Conservation (phyloP, 192 early-diverging fungal species). For the Gaertneriomyces semiglobifer region DNA sequence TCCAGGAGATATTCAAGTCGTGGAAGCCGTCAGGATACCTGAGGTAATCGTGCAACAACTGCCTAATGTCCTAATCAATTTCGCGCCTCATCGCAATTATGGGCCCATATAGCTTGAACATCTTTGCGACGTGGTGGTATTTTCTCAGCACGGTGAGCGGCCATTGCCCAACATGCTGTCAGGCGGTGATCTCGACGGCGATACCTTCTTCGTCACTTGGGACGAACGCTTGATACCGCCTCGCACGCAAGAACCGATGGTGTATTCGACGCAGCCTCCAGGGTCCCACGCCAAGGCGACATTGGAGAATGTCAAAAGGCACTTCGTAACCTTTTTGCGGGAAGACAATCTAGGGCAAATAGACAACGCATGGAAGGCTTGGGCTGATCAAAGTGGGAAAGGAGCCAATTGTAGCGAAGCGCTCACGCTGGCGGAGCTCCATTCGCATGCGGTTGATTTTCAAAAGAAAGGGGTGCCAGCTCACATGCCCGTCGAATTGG, state of each 20-base stretch:
- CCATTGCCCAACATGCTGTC: slow-evolving; percentile 72
- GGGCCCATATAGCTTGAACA: slow-evolving; percentile 27
- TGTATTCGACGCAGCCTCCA: slow-evolving; percentile 2
- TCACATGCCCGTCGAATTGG: slow-evolving; percentile 36
- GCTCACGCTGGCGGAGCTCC: slow-evolving; percentile 59
- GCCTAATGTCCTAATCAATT: background rate
- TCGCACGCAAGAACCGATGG: slow-evolving; percentile 19
- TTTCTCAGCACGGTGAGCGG: slow-evolving; percentile 62
- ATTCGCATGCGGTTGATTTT: slow-evolving; percentile 74
- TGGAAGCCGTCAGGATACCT: slow-evolving; percentile 27
- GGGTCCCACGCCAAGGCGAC: background rate
- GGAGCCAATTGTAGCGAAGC: slow-evolving; percentile 55
- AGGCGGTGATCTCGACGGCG: slow-evolving; percentile 82
- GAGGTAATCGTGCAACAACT: slow-evolving; percentile 13
- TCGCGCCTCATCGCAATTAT: background rate
- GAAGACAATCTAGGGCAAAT: slow-evolving; percentile 65
- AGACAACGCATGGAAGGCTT: slow-evolving; percentile 65
- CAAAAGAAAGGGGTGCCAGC: slow-evolving; percentile 64
- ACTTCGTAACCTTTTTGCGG: slow-evolving; percentile 66
- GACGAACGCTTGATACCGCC: slow-evolving; percentile 24
- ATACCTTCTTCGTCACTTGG: slow-evolving; percentile 51
- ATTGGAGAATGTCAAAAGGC: slow-evolving; percentile 34
- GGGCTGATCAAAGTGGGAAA: slow-evolving; percentile 44
- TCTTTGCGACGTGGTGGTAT: slow-evolving; percentile 68
- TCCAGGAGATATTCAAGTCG: slow-evolving; percentile 42